Evolutionary conservation across 768 basidiomycete genomes (phyloP).

Genomic region (Pisolithus albus): DNA sequence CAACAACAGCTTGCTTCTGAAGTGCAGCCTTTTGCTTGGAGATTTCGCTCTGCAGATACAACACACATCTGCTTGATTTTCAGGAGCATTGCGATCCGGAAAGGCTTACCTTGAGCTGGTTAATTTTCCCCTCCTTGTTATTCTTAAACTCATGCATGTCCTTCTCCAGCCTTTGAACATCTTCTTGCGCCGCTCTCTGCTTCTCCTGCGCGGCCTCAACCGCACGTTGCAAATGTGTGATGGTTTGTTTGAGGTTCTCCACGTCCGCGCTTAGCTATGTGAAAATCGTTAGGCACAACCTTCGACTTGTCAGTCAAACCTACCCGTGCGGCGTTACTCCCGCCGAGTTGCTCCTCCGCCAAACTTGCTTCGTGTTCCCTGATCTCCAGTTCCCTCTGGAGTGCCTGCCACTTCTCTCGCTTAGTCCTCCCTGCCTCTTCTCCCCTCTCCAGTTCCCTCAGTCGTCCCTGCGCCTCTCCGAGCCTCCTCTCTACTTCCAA

Average conservation of each 20-base stretch:
- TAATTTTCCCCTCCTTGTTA: constrained; percentile 96
- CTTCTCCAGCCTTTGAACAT: constrained; percentile 82
- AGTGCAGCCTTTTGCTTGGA: constrained; percentile 72
- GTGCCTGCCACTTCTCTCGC: constrained; percentile 54
- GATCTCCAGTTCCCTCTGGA: constrained; percentile 71
- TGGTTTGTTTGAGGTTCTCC: constrained; percentile 58
- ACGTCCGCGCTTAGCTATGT: constrained; percentile 74
- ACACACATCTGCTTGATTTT: neutral
- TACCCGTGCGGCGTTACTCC: constrained; percentile 86
- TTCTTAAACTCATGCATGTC: constrained; percentile 99
- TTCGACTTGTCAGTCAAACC: constrained; percentile 17
- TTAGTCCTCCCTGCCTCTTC: constrained; percentile 45
- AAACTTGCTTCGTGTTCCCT: constrained; percentile 82
- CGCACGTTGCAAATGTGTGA: constrained; percentile 50
- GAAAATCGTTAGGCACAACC: no score
- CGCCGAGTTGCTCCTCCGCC: constrained; percentile 76
- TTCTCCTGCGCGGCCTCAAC: constrained; percentile 66
- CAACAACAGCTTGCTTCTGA: constrained; percentile 70
- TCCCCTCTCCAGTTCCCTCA: constrained; percentile 49
- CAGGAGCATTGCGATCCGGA: neutral
- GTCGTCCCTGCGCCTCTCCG: constrained; percentile 37
- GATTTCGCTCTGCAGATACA: constrained; percentile 56
- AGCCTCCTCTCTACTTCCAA: constrained; percentile 59
- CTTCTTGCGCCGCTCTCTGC: constrained; percentile 67
- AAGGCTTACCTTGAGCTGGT: constrained; percentile 73